Conservation (phyloP, 306 rosid species). For the Crotalaria pallida region DNA sequence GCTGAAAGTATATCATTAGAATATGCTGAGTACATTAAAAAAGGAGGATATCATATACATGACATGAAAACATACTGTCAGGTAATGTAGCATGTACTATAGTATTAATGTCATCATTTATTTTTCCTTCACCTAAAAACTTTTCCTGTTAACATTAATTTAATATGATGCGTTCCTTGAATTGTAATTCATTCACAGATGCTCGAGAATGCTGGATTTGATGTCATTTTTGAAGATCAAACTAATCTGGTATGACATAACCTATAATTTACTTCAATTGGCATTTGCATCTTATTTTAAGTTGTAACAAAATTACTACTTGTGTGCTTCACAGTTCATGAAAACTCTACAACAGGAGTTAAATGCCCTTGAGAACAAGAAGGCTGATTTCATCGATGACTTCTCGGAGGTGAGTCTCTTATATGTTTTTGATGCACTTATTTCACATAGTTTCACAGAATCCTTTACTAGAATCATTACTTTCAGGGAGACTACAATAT, state of each 20-base stretch:
- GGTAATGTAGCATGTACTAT: conserved; percentile 33
- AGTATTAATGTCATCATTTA: neutral
- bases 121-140: neutral
- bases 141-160: neutral
- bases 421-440: neutral
- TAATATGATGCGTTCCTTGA: neutral
- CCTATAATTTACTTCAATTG: neutral
- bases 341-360: conserved; percentile 61
- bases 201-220: conserved; percentile 82
- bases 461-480: neutral
- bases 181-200: conserved; percentile 43
- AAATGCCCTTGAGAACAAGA: conserved; percentile 55
- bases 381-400: conserved; percentile 51
- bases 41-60: conserved; percentile 79
- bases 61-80: conserved; percentile 58
- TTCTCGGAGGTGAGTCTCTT: conserved; percentile 58
- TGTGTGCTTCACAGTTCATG: conserved; percentile 58
- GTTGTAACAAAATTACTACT: conserved; percentile 6
- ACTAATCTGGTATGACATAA: conserved; percentile 53
- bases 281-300: neutral
- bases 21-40: conserved; percentile 62
- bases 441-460: neutral
- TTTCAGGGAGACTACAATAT: conserved; percentile 54
- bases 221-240: conserved; percentile 58
- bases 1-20: conserved; percentile 50